Base-by-base conservation (phyloP, 1,284 basidiomycete species). In the Golubevia pallescens region DNA sequence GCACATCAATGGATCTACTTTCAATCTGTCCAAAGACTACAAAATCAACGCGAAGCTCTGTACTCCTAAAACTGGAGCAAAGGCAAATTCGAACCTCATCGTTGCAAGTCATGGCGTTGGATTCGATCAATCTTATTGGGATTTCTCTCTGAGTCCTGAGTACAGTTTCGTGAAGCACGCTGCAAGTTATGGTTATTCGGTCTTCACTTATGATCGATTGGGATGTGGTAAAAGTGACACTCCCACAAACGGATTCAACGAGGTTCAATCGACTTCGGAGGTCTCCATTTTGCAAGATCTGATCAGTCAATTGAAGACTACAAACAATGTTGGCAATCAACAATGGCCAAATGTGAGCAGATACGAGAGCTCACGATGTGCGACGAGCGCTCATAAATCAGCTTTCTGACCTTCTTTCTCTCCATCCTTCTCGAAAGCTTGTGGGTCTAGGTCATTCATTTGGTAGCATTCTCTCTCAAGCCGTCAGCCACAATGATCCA, bases 171-270 rank as follows among this genome's bases (percentile, higher is more conserved):
- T 60, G 16, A 56, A 61, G 54, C 19, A 60, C n/a, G 63, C 63
- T 8, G n/a, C 7, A 5, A 14, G 14, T 58, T 19, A 19, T 8
- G 57, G 34, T 5, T 57, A 58, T 51, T 1, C 54, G 1, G 66
- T 66, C 48, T 70, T 70, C 57, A 61, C 61, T 1, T 70, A 70
- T 58, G 68, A 70, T 54, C 60, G 68, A 6, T 21, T 70, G 8
- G 68, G 66, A 21, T 63, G 61, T 13, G 68, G 68, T 14, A 19
- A 32, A 14, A 58, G 53, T 19, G 61, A 70, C 53, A n/a, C 16
- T 21, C 68, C 68, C 34, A 10, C 3, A 38, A 23, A 34, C n/a
- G 68, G 65, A 38, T 62, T 61, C 7, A 60, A 62, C 62, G 60
- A 67, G 61, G 58, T 56, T 16, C 68, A 70, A 59, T 59, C 14